A percentile compares a stretch with the other conserved stretches of the same genome.
Conservation (phyloP, 495 filamentous ascomycete species). For the Penicillium simplicissimum region DNA sequence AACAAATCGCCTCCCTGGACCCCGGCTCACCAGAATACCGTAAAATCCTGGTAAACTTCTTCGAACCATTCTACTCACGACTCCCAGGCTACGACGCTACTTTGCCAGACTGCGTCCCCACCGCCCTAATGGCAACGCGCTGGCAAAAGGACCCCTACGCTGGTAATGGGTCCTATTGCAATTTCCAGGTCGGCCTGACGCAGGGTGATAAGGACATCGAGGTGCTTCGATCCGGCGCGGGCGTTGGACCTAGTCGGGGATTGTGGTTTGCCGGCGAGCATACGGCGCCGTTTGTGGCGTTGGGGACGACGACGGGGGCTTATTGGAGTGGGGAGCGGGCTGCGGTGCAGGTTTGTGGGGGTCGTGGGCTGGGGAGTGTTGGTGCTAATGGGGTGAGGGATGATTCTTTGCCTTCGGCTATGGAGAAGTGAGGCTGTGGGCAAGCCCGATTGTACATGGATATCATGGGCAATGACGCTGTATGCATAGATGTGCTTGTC, state of each 20-base stretch:
- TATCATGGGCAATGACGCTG: neutral
- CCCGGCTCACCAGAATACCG: slow-evolving; percentile 32
- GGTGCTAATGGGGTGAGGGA: slow-evolving; percentile 32
- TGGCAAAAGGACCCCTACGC: slow-evolving; percentile 84
- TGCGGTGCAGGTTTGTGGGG: slow-evolving; percentile 59
- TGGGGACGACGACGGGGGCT: slow-evolving; percentile 86
- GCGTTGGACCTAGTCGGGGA: slow-evolving; percentile 60
- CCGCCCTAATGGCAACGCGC: slow-evolving; percentile 64
- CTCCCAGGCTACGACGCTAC: slow-evolving; percentile 62
- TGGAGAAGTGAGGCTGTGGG: neutral
- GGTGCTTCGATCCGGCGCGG: slow-evolving; percentile 59
- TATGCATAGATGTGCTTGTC: neutral
- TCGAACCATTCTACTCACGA: slow-evolving; percentile 68
- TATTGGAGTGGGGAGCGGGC: slow-evolving; percentile 90
- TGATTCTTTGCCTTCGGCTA: slow-evolving; percentile 39
- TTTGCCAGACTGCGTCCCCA: slow-evolving; percentile 61
- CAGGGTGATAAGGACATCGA: slow-evolving; percentile 71
- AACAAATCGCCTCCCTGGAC: slow-evolving; percentile 31
- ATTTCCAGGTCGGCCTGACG: slow-evolving; percentile 78
- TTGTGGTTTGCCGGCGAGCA: slow-evolving; percentile 96
- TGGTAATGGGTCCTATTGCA: slow-evolving; percentile 87
- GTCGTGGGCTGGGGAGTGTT: slow-evolving; percentile 31
- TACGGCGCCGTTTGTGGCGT: slow-evolving; percentile 83
- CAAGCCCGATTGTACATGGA: too few species aligned
- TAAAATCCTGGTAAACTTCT: slow-evolving; percentile 42